Conservation (phyloP, 139 green algal species). For the Coccomyxa sp. region DNA sequence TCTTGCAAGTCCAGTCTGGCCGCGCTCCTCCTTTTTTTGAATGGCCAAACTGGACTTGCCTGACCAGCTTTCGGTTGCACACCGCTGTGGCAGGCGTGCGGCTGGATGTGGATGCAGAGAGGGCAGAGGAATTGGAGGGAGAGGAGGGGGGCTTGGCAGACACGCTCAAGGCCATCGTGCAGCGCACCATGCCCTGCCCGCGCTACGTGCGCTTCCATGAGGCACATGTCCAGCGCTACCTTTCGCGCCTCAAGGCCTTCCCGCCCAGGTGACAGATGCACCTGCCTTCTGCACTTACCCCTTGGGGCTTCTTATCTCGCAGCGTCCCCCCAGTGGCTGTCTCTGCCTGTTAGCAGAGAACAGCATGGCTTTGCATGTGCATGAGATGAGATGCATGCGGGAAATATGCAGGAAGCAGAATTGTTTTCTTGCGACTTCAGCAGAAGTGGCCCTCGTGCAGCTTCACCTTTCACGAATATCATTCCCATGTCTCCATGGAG, state of each 20-base stretch:
- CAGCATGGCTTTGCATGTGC: too few relatives aligned
- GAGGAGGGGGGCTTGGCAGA: constrained; percentile 23
- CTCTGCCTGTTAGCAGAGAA: too few relatives aligned
- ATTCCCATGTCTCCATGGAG: too few relatives aligned
- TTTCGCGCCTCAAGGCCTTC: constrained; percentile 22
- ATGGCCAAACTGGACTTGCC: neutral
- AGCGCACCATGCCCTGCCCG: constrained; percentile 14
- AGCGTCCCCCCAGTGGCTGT: too few relatives aligned
- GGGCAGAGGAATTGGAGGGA: constrained; percentile 11
- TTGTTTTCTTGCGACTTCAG: too few relatives aligned
- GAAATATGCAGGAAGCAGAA: too few relatives aligned
- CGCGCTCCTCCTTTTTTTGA: neutral
- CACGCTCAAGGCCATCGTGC: constrained; percentile 27
- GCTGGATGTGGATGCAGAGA: constrained; percentile 20
- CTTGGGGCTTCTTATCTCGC: neutral
- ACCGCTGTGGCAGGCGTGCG: constrained; percentile 3
- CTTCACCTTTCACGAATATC: too few relatives aligned
- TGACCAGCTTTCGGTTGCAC: neutral
- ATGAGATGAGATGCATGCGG: too few relatives aligned
- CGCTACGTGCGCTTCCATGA: constrained; percentile 26
- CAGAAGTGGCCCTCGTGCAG: too few relatives aligned
- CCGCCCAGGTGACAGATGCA: constrained; percentile 10
- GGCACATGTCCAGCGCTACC: constrained; percentile 25
- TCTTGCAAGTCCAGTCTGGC: neutral
- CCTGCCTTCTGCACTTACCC: neutral